phyloP scores from a whole-genome alignment of 2,329 filamentous ascomycete species.

The Stachybotrys elegans region DNA sequence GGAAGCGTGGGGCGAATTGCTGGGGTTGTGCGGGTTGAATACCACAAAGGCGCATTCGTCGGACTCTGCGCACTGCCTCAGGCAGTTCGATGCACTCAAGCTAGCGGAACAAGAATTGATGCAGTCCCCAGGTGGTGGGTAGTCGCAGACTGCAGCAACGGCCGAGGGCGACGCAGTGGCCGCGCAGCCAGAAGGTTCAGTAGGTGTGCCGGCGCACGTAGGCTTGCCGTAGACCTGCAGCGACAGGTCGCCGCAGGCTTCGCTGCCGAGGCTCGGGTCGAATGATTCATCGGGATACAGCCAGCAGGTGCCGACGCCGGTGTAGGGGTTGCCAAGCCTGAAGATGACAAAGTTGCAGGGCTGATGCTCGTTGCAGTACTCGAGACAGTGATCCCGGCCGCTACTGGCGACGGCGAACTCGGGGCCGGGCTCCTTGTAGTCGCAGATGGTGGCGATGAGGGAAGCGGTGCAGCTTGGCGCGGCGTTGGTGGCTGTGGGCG shows the following conservation, averaged over 20 bases:
- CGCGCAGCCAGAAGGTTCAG: constrained; percentile 15
- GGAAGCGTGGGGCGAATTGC: constrained; percentile 14
- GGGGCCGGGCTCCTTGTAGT: constrained; percentile 15
- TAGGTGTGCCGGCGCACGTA: constrained; percentile 14
- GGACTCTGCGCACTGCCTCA: constrained; percentile 17
- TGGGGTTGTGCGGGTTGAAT: constrained; percentile 15
- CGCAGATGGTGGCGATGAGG: constrained; percentile 20
- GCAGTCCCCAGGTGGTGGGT: constrained; percentile 20
- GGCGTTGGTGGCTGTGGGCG: constrained; percentile 14
- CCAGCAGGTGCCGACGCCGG: constrained; percentile 22
- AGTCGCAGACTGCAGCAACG: constrained; percentile 22
- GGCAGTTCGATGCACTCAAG: constrained; percentile 16
- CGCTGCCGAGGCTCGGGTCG: constrained; percentile 15
- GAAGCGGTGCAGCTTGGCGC: constrained; percentile 19
- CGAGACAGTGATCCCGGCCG: constrained; percentile 18
- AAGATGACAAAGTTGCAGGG: constrained; percentile 26
- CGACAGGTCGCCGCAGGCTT: constrained; percentile 10
- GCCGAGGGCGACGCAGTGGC: constrained; percentile 22
- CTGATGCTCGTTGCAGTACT: constrained; percentile 21
- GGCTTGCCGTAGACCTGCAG: constrained; percentile 18
- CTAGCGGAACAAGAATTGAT: constrained; percentile 15
- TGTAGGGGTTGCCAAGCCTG: constrained; percentile 18
- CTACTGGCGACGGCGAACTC: constrained; percentile 16
- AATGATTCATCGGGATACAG: constrained; percentile 21
- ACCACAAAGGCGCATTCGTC: constrained; percentile 21